phyloP scores from a whole-genome alignment of 1,139 yeast genomes.

The Candida smagusa region DNA sequence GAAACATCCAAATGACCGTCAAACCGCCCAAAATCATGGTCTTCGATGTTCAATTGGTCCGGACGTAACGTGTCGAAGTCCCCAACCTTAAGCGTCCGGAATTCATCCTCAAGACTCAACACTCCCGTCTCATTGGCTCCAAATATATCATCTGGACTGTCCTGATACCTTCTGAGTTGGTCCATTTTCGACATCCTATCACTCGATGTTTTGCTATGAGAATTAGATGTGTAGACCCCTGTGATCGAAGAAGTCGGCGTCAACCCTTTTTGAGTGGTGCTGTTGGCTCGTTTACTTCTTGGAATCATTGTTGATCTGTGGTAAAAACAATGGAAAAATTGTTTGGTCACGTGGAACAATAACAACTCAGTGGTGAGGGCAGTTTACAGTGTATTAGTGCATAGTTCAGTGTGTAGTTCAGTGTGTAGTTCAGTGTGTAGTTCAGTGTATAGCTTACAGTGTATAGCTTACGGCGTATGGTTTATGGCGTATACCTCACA shows the following conservation, averaged over 20 bases:
- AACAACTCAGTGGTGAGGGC: too few species aligned
- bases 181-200: conserved; percentile 8
- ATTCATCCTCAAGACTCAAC: conserved; percentile 18
- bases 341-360: neutral
- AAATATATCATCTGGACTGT: conserved; percentile 28
- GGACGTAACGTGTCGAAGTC: conserved; percentile 16
- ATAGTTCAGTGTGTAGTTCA: too few species aligned
- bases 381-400: too few species aligned
- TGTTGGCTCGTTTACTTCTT: conserved; percentile 2
- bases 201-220: conserved; percentile 1
- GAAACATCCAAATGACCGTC: conserved; percentile 3
- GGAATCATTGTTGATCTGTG: conserved; percentile 3
- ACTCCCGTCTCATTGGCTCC: conserved; percentile 22
- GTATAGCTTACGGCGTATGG: too few species aligned
- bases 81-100: conserved; percentile 23
- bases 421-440: too few species aligned
- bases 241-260: conserved; percentile 2
- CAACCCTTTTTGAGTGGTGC: neutral
- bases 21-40: neutral
- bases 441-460: too few species aligned
- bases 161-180: conserved; percentile 13
- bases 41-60: neutral
- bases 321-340: conserved; percentile 1
- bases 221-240: conserved; percentile 2
- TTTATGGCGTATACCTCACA: too few species aligned